phyloP scores from a whole-genome alignment of 495 filamentous ascomycete species.

The Xylaria acuta region DNA sequence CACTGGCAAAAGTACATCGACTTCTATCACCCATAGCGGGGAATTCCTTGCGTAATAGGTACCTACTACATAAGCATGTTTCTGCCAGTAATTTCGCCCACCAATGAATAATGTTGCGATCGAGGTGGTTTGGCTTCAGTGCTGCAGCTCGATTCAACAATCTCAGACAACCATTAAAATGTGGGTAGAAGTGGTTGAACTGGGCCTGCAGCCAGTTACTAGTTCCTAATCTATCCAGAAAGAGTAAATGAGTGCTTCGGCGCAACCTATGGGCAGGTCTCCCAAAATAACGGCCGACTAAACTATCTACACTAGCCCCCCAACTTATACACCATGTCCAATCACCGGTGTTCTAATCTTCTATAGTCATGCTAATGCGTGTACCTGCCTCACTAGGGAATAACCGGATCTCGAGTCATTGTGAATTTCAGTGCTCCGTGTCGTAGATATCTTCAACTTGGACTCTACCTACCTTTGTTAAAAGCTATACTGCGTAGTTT shows the following conservation, averaged over 20 bases:
- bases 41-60: neutral
- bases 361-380: constrained; percentile 1
- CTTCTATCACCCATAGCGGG: neutral
- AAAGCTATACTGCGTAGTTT: neutral
- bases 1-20: neutral
- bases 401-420: constrained; percentile 10
- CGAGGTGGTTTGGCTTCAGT: neutral
- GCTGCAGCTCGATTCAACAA: neutral
- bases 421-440: neutral
- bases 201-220: neutral
- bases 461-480: neutral
- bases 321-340: neutral
- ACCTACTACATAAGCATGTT: neutral
- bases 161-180: neutral
- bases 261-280: neutral
- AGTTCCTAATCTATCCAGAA: neutral
- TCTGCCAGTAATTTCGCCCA: neutral
- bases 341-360: neutral
- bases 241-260: neutral
- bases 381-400: constrained; percentile 21
- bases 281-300: constrained; percentile 17
- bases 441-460: neutral
- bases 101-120: constrained; percentile 9
- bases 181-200: neutral
- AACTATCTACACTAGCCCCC: neutral